A percentile compares a stretch with the other conserved stretches of the same genome.
phyloP scores from a whole-genome alignment of 352 stramenopile genomes.

The Globisporangium iwayamae region DNA sequence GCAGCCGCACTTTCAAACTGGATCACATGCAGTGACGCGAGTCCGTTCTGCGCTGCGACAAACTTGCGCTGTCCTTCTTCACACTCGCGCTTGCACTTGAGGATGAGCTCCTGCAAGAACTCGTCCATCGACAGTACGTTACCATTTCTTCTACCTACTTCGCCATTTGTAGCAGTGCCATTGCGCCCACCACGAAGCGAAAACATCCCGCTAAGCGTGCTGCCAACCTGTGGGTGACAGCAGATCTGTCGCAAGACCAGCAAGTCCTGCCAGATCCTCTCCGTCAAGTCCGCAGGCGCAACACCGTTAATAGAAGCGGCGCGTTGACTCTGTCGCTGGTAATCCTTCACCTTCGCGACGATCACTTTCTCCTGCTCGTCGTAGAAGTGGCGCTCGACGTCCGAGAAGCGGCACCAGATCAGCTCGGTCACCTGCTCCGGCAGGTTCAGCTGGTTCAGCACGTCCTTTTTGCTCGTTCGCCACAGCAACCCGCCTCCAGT shows the following conservation, averaged over 20 bases:
- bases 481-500: conserved; percentile 54
- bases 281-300: conserved; percentile 19
- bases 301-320: not conserved
- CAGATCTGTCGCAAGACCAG: conserved; percentile 88
- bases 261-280: conserved; percentile 61
- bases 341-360: conserved; percentile 25
- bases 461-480: conserved; percentile 72
- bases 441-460: conserved; percentile 61
- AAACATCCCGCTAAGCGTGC: conserved; percentile 21
- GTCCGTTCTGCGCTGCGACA: conserved; percentile 70
- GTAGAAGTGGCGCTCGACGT: conserved; percentile 82
- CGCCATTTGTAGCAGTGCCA: not conserved
- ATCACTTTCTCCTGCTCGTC: conserved; percentile 58
- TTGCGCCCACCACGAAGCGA: conserved; percentile 6
- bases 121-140: conserved; percentile 76
- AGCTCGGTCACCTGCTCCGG: conserved; percentile 52
- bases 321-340: conserved; percentile 32
- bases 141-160: not conserved
- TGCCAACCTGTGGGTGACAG: conserved; percentile 89
- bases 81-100: conserved; percentile 64
- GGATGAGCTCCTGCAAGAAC: conserved; percentile 68
- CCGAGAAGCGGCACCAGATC: conserved; percentile 64
- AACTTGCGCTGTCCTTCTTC: conserved; percentile 81
- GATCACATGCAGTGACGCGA: conserved; percentile 48
- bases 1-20: conserved; percentile 26